Evolutionary conservation across 805 yeast species (phyloP).

Genomic region (Zygoascus ofunaensis): DNA sequence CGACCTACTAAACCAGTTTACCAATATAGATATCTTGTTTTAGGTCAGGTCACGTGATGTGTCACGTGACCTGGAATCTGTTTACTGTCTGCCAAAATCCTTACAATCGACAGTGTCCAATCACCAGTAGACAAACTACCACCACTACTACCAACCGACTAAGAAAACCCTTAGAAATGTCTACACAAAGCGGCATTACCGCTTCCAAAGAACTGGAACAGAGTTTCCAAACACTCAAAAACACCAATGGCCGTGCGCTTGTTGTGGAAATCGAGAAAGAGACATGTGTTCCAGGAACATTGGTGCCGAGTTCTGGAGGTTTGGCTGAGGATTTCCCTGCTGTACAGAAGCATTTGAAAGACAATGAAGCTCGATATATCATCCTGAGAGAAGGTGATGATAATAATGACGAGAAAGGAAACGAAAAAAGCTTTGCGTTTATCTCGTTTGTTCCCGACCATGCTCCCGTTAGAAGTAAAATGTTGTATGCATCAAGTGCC

Average conservation of each 20-base stretch:
- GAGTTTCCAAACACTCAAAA: slow-evolving; percentile 36
- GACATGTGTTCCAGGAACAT: slow-evolving; percentile 10
- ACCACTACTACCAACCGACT: too few species aligned
- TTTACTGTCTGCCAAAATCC: too few species aligned
- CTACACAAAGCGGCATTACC: slow-evolving; percentile 56
- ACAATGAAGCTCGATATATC: slow-evolving; percentile 42
- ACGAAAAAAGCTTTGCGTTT: slow-evolving; percentile 39
- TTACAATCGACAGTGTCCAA: too few species aligned
- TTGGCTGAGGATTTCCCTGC: slow-evolving; percentile 31
- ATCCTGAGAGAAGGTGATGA: slow-evolving; percentile 35
- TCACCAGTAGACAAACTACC: too few species aligned
- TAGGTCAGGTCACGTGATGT: too few species aligned
- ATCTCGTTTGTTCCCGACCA: slow-evolving; percentile 80
- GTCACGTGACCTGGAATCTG: too few species aligned
- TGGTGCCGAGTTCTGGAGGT: slow-evolving; percentile 24
- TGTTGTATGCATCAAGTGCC: slow-evolving; percentile 90
- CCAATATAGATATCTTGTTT: too few species aligned
- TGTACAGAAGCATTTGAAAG: slow-evolving; percentile 28
- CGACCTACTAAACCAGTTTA: too few species aligned
- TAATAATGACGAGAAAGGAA: slow-evolving; percentile 14
- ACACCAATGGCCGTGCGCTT: slow-evolving; percentile 30
- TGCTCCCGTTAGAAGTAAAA: slow-evolving; percentile 73
- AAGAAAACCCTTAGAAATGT: too few species aligned
- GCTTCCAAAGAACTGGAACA: slow-evolving; percentile 38
- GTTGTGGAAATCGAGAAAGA: slow-evolving; percentile 31